Evolutionary conservation across 106 monocot genomes (phyloP).

Genomic region (Apostasia shenzhenica): DNA sequence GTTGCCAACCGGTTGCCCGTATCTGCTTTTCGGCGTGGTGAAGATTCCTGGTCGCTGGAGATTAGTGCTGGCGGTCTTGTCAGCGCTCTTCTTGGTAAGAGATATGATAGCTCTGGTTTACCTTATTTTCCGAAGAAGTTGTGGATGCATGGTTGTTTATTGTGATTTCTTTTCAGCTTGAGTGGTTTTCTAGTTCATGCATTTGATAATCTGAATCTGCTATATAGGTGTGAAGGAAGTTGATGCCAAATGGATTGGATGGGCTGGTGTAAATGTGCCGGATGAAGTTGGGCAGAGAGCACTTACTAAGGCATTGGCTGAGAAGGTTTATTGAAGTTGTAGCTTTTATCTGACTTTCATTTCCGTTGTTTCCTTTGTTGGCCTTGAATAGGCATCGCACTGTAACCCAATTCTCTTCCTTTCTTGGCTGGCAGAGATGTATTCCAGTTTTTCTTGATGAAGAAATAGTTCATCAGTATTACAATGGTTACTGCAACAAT

Average conservation of each 20-base stretch:
- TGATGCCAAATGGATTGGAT: conserved; percentile 98
- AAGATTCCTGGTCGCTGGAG: conserved; percentile 86
- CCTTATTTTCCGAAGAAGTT: too few relatives aligned
- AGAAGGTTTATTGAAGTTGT: conserved; percentile 44
- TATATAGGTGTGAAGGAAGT: conserved; percentile 82
- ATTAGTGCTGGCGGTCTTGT: conserved; percentile 95
- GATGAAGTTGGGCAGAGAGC: conserved; percentile 89
- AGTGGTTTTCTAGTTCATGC: too few relatives aligned
- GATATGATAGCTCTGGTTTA: not conserved
- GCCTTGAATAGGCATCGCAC: too few relatives aligned
- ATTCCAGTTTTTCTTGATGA: conserved; percentile 98
- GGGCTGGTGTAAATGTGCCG: conserved; percentile 96
- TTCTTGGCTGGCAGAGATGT: conserved; percentile 65
- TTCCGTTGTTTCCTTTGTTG: too few relatives aligned
- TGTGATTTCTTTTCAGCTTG: too few relatives aligned
- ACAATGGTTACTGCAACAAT: conserved; percentile 99
- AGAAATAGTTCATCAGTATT: conserved; percentile 97
- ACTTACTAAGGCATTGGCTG: conserved; percentile 76
- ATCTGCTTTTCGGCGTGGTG: conserved; percentile 75
- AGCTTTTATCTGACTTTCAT: not conserved
- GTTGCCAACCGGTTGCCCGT: conserved; percentile 93
- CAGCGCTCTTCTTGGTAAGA: conserved; percentile 78
- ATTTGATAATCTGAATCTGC: too few relatives aligned
- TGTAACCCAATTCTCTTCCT: not conserved
- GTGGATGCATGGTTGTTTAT: too few relatives aligned